phyloP scores from a whole-genome alignment of 176 grass and related monocot species.

The Aechmea fasciata region DNA sequence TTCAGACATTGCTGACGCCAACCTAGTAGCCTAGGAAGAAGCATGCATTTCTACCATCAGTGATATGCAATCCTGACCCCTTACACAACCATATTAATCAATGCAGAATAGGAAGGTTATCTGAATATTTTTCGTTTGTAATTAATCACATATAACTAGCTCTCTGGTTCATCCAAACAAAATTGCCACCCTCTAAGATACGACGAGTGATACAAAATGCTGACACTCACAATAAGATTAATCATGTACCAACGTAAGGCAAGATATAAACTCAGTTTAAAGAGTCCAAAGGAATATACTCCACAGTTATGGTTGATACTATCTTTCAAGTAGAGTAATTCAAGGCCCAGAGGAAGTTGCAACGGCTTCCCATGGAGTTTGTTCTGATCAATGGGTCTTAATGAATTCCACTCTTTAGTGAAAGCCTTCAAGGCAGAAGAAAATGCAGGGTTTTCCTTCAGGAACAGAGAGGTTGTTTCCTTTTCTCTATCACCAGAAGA shows the following conservation, averaged over 20 bases:
- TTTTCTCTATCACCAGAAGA: constrained; percentile 30
- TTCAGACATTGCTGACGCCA: too few relatives aligned
- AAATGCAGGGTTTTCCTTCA: constrained; percentile 63
- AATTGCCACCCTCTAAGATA: not conserved
- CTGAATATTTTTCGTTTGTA: too few relatives aligned
- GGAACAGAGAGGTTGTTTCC: constrained; percentile 31
- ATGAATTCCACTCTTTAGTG: constrained; percentile 65
- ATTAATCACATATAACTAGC: too few relatives aligned
- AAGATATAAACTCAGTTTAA: not conserved
- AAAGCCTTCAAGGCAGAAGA: constrained; percentile 54
- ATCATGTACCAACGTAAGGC: not conserved
- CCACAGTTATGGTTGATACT: constrained; percentile 41
- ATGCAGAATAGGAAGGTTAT: too few relatives aligned
- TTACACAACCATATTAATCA: too few relatives aligned
- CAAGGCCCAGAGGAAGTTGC: constrained; percentile 77
- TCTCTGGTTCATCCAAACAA: too few relatives aligned
- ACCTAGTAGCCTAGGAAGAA: too few relatives aligned
- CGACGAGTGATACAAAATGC: not conserved
- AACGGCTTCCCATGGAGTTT: constrained; percentile 82
- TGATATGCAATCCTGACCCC: too few relatives aligned
- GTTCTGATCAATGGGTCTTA: constrained; percentile 74
- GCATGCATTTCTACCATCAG: too few relatives aligned
- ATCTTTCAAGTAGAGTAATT: constrained; percentile 76
- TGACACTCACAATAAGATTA: not conserved
- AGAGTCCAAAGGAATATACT: constrained; percentile 33